Evolutionary conservation across 495 filamentous ascomycete genomes (phyloP).

Genomic region (Amniculicola lignicola): DNA sequence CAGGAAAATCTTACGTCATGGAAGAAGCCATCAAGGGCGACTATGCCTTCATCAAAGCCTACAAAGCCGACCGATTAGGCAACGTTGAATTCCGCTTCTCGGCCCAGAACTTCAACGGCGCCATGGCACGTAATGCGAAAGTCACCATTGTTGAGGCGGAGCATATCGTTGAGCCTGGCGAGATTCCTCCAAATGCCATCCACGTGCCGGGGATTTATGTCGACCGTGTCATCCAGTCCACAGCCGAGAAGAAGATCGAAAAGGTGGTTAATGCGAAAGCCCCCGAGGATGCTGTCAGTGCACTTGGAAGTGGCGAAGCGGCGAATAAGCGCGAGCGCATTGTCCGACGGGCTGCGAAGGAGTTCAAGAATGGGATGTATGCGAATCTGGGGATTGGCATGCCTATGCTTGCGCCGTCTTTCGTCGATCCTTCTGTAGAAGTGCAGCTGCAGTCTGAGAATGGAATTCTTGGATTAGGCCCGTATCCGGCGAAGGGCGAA

Average conservation of each 20-base stretch:
- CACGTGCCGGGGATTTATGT: conserved; percentile 64
- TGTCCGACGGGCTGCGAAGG: conserved; percentile 57
- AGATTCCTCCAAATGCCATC: conserved; percentile 56
- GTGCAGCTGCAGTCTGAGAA: conserved; percentile 59
- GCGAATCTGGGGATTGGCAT: conserved; percentile 67
- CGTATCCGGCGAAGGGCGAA: conserved; percentile 54
- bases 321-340: conserved; percentile 54
- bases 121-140: conserved; percentile 56
- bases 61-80: conserved; percentile 62
- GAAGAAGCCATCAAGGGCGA: conserved; percentile 62
- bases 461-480: conserved; percentile 60
- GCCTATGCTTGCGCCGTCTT: conserved; percentile 54
- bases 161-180: conserved; percentile 59
- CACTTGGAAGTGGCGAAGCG: conserved; percentile 37
- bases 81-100: conserved; percentile 59
- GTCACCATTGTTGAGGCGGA: conserved; percentile 67
- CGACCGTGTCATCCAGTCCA: conserved; percentile 60
- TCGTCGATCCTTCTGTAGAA: conserved; percentile 51
- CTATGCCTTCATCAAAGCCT: conserved; percentile 61
- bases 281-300: conserved; percentile 30
- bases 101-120: conserved; percentile 55
- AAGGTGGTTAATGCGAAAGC: conserved; percentile 49
- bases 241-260: conserved; percentile 54
- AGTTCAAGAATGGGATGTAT: conserved; percentile 62
- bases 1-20: conserved; percentile 58